These are phyloP conservation scores for Alternaria sp. DNA, from an alignment of 2,329 filamentous ascomycete species.

Conservation along the genomic window DNA sequence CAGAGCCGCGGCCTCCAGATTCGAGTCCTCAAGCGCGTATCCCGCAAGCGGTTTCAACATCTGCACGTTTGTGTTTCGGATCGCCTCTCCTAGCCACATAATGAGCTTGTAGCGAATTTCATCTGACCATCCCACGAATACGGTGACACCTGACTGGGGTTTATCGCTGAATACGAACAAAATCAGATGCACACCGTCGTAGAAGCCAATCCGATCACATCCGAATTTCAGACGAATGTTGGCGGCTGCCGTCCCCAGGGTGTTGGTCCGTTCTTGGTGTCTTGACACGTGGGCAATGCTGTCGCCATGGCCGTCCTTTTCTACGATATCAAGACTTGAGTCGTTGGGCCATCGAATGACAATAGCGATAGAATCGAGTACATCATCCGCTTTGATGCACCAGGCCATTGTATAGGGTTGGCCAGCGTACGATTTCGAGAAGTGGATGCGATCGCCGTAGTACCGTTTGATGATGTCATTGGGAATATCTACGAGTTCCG, in stretches of 20 bases:
- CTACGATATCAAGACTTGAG: not conserved
- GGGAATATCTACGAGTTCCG: not conserved
- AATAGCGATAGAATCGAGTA: not conserved
- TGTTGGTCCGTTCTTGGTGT: not conserved
- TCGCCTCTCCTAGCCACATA: not conserved
- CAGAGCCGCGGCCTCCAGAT: not conserved
- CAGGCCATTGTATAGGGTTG: not conserved
- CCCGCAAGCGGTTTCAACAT: not conserved
- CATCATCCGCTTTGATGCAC: not conserved
- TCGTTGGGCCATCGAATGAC: not conserved
- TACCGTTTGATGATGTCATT: not conserved
- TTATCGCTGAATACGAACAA: not conserved
- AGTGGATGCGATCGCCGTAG: not conserved
- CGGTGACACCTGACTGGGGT: no score
- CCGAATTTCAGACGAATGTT: not conserved
- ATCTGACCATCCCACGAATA: not conserved
- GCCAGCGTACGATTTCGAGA: not conserved
- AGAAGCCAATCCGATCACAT: not conserved
- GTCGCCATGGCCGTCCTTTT: not conserved
- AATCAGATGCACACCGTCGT: not conserved
- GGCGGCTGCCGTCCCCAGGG: not conserved
- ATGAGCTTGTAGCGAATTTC: not conserved
- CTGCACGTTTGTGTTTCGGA: not conserved
- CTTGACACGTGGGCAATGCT: not conserved
- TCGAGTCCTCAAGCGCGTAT: not conserved